These are phyloP conservation scores for Ilex asprella DNA, from an alignment of 257 asterid genomes.

Conservation along the genomic window DNA sequence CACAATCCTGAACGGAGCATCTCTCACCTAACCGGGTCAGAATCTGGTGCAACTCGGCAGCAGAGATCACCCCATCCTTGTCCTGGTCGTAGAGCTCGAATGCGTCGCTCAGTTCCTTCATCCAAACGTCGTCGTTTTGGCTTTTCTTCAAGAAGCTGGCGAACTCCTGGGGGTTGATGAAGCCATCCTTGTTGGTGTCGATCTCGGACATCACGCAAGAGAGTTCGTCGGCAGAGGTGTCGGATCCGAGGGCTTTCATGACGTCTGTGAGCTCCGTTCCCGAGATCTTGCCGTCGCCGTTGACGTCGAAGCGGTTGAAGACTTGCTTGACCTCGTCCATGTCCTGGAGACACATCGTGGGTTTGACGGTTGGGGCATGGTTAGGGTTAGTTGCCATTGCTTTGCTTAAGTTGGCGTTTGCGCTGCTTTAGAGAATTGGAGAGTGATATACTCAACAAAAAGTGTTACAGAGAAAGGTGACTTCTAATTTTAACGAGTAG, in stretches of 20 bases:
- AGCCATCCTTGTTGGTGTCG: slow-evolving; percentile 82
- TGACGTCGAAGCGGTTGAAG: slow-evolving; percentile 70
- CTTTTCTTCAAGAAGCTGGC: slow-evolving; percentile 53
- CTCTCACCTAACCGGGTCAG: slow-evolving; percentile 67
- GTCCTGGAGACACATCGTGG: slow-evolving; percentile 27
- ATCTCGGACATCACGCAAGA: slow-evolving; percentile 77
- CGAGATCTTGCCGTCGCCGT: slow-evolving; percentile 85
- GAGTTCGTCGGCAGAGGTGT: slow-evolving; percentile 56
- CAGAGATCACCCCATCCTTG: slow-evolving; percentile 70
- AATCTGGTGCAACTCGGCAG: slow-evolving; percentile 64
- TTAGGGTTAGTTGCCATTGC: no score
- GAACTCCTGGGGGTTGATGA: slow-evolving; percentile 63
- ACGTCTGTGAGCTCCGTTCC: slow-evolving; percentile 71
- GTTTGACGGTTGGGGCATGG: no score
- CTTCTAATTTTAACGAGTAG: no score
- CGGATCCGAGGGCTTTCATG: slow-evolving; percentile 62
- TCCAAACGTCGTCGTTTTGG: slow-evolving; percentile 19
- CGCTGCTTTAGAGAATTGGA: no score
- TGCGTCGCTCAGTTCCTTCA: slow-evolving; percentile 71
- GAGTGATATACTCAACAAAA: no score
- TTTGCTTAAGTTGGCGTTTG: no score
- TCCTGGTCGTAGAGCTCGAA: slow-evolving; percentile 83
- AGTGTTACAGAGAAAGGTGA: no score
- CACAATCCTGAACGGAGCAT: slow-evolving; percentile 62
- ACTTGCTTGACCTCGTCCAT: slow-evolving; percentile 60